A percentile compares a stretch with the other conserved stretches of the same genome.
Evolutionary conservation across 2,329 filamentous ascomycete species (phyloP).

Genomic region (Acephala macrosclerotiorum): DNA sequence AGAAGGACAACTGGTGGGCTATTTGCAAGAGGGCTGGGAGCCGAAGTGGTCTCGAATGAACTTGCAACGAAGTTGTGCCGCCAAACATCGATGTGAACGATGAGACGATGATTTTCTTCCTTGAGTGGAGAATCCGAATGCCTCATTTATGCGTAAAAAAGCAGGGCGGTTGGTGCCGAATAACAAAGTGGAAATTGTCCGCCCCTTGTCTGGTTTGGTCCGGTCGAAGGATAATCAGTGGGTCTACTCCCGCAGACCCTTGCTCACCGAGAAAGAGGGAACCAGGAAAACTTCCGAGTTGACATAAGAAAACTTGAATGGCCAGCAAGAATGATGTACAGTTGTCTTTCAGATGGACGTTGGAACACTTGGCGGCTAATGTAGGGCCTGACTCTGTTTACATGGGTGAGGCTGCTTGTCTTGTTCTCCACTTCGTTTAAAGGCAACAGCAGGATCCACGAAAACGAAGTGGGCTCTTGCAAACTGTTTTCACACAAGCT

Average conservation of each 20-base stretch:
- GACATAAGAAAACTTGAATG: not conserved
- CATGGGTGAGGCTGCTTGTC: not conserved
- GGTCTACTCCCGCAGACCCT: conserved; percentile 4
- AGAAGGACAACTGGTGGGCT: conserved; percentile 99
- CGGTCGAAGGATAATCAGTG: not conserved
- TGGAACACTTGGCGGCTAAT: not conserved
- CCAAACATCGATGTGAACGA: not conserved
- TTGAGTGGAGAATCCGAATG: not conserved
- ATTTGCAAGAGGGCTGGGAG: conserved; percentile 51
- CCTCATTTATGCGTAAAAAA: not conserved
- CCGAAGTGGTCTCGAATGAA: conserved; percentile 3
- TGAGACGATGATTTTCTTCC: not conserved
- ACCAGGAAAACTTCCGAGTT: not conserved
- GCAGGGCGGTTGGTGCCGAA: not conserved
- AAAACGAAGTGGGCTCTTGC: not conserved
- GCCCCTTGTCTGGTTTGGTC: not conserved
- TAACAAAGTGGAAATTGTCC: conserved; percentile 7
- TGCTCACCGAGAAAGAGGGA: not conserved
- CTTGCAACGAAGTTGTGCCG: not conserved
- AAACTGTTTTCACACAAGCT: conserved; percentile 1
- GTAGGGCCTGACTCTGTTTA: not conserved
- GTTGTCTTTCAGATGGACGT: not conserved
- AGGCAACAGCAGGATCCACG: not conserved
- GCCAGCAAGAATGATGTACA: not conserved
- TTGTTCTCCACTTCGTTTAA: not conserved